A percentile compares a stretch with the other conserved stretches of the same genome.
phyloP scores from a whole-genome alignment of 495 filamentous ascomycete species.

The Penicillium egyptiacum region DNA sequence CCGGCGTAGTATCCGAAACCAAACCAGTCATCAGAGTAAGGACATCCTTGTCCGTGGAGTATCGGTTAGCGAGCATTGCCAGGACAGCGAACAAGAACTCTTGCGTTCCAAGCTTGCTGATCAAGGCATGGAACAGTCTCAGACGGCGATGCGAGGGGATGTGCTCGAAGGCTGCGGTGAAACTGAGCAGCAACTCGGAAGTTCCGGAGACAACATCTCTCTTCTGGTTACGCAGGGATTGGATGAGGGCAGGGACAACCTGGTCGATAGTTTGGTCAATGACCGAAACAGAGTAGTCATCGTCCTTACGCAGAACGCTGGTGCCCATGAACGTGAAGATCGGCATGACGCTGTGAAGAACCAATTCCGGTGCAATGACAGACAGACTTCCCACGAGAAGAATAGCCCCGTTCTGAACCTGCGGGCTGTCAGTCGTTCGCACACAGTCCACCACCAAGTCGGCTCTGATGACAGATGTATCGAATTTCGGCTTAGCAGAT shows the following conservation, averaged over 20 bases:
- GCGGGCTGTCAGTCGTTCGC: constrained; percentile 79
- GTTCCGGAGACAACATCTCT: constrained; percentile 73
- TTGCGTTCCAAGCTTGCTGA: constrained; percentile 73
- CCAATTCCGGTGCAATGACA: constrained; percentile 77
- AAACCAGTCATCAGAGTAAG: constrained; percentile 45
- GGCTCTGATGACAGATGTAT: constrained; percentile 71
- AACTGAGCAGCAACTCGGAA: constrained; percentile 84
- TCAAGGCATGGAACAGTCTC: constrained; percentile 75
- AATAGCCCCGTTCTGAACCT: constrained; percentile 87
- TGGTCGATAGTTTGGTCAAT: constrained; percentile 81
- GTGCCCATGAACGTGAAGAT: constrained; percentile 98
- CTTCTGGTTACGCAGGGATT: constrained; percentile 76
- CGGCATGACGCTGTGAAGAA: constrained; percentile 96
- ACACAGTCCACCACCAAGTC: constrained; percentile 91
- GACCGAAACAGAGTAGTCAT: constrained; percentile 93
- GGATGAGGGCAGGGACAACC: constrained; percentile 87
- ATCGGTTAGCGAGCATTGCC: constrained; percentile 49
- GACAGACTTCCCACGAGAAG: constrained; percentile 85
- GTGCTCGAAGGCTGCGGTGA: constrained; percentile 91
- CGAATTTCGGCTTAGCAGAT: constrained; percentile 60
- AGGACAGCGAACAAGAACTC: constrained; percentile 63
- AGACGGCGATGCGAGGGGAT: constrained; percentile 82
- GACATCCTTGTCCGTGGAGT: constrained; percentile 46
- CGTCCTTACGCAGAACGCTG: constrained; percentile 81
- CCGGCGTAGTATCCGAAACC: constrained; percentile 55